phyloP scores from a whole-genome alignment of 495 filamentous ascomycete species.

The Stereocaulon alpinum region DNA sequence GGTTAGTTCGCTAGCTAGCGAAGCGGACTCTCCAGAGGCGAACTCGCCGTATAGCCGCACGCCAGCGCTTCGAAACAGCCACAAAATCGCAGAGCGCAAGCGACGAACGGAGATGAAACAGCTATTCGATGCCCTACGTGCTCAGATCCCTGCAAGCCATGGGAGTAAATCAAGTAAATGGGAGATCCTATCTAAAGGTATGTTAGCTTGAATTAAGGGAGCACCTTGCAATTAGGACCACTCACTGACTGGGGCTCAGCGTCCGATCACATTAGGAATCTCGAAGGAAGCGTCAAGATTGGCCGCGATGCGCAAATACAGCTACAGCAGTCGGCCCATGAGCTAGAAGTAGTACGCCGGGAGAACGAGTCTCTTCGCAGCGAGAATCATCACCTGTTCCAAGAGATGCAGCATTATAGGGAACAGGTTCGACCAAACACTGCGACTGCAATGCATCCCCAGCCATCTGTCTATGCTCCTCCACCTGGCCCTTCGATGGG shows the following conservation, averaged over 20 bases:
- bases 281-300: slow-evolving; percentile 31
- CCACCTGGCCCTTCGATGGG: slow-evolving; percentile 26
- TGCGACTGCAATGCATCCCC: slow-evolving; percentile 32
- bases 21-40: slow-evolving; percentile 42
- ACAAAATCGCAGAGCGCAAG: slow-evolving; percentile 94
- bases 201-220: slow-evolving; percentile 14
- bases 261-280: slow-evolving; percentile 29
- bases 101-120: slow-evolving; percentile 97
- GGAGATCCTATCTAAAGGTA: slow-evolving; percentile 96
- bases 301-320: slow-evolving; percentile 30
- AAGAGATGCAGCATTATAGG: slow-evolving; percentile 21
- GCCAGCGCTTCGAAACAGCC: slow-evolving; percentile 86
- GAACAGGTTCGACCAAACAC: slow-evolving; percentile 22
- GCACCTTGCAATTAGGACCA: slow-evolving; percentile 25
- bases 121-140: slow-evolving; percentile 77
- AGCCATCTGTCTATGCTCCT: slow-evolving; percentile 31
- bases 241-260: slow-evolving; percentile 31
- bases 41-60: slow-evolving; percentile 83
- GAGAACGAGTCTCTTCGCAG: slow-evolving; percentile 40
- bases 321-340: slow-evolving; percentile 29
- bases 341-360: slow-evolving; percentile 38
- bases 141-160: slow-evolving; percentile 71
- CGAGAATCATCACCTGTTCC: slow-evolving; percentile 45
- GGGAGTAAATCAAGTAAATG: slow-evolving; percentile 96
- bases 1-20: slow-evolving; percentile 53